phyloP scores from a whole-genome alignment of 177 flowering plant genomes.

The Vitis hybrid region DNA sequence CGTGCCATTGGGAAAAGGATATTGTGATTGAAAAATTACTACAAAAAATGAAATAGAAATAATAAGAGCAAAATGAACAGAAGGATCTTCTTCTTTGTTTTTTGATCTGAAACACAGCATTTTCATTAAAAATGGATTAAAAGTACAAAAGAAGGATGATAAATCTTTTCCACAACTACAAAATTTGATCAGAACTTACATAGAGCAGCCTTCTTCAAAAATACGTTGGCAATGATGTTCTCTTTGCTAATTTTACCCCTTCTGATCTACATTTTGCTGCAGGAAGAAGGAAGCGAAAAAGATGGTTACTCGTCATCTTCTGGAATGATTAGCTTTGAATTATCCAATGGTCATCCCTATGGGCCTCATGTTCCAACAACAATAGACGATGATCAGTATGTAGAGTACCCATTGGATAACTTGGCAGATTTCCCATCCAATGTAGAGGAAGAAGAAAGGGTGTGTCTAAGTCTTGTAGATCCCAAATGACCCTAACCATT shows the following conservation, averaged over 20 bases:
- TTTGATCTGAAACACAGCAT: not conserved
- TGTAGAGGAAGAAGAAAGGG: constrained; percentile 93
- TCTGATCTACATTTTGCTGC: constrained; percentile 13
- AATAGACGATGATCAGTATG: constrained; percentile 71
- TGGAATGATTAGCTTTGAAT: constrained; percentile 73
- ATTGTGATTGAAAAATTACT: no score
- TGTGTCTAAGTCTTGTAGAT: constrained; percentile 22
- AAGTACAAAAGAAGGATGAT: no score
- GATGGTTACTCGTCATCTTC: constrained; percentile 62
- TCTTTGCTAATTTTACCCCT: not conserved
- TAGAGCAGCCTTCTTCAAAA: no score
- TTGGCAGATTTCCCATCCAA: constrained; percentile 69
- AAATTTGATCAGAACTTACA: no score
- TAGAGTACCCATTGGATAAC: constrained; percentile 73
- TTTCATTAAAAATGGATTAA: no score
- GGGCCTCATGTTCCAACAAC: constrained; percentile 58
- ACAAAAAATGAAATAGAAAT: no score
- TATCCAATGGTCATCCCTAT: constrained; percentile 61
- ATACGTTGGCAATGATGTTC: no score
- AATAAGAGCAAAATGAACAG: no score
- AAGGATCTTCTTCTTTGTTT: not conserved
- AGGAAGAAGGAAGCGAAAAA: constrained; percentile 48
- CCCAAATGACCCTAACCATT: not conserved
- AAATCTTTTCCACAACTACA: no score
- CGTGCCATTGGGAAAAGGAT: no score